A percentile compares a stretch with the other conserved stretches of the same genome.
Evolutionary conservation across 129 eudicot genomes (phyloP).

Genomic region (Helianthus annuus): HanXRQr2.0-SUNRISE NC_035446.2:126693271-126693770

Average conservation of each 20-base stretch:
- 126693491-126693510: slow-evolving; percentile 12
- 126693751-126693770: slow-evolving; percentile 5
- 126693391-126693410: slow-evolving; percentile 86
- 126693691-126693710: not conserved
- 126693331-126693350: slow-evolving; percentile 16
- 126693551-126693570: slow-evolving; percentile 90
- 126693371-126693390: not conserved
- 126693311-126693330: slow-evolving; percentile 98
- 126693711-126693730: not conserved
- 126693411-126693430: slow-evolving; percentile 91
- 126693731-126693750: not conserved
- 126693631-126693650: slow-evolving; percentile 16
- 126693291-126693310: slow-evolving; percentile 95
- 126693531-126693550: slow-evolving; percentile 97
- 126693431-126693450: slow-evolving; percentile 91
- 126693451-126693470: slow-evolving; percentile 29
- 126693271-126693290: slow-evolving; percentile 95
- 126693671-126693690: not conserved
- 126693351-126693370: slow-evolving; percentile 17
- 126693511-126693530: slow-evolving; percentile 14
- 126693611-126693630: slow-evolving; percentile 64
- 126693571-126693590: slow-evolving; percentile 93
- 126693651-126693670: not conserved
- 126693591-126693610: slow-evolving; percentile 96
- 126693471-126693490: slow-evolving; percentile 5